A percentile compares a stretch with the other conserved stretches of the same genome.
Evolutionary conservation across 805 yeast genomes (phyloP).

Genomic region (Barnettozyma vustinii): DNA sequence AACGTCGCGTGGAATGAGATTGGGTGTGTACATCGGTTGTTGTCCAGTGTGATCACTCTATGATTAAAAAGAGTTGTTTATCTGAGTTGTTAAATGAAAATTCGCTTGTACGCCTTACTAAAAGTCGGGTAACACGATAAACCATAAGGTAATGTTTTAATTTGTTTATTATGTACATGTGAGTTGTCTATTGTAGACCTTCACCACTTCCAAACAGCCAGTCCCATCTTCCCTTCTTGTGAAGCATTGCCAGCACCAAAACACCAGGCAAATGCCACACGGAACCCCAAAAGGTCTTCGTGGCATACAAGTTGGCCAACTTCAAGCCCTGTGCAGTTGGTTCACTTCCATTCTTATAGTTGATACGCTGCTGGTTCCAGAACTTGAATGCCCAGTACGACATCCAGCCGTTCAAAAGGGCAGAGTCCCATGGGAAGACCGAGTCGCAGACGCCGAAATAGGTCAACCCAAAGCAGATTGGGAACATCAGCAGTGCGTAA

Average conservation of each 20-base stretch:
- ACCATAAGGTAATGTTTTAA: neutral
- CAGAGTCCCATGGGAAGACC: slow-evolving; percentile 75
- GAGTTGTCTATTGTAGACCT: neutral
- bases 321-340: slow-evolving; percentile 53
- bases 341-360: slow-evolving; percentile 38
- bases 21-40: slow-evolving; percentile 42
- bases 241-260: slow-evolving; percentile 85
- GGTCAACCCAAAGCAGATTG: slow-evolving; percentile 77
- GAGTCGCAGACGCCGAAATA: slow-evolving; percentile 80
- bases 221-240: slow-evolving; percentile 95
- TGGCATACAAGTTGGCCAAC: slow-evolving; percentile 65
- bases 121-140: neutral
- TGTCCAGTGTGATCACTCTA: neutral
- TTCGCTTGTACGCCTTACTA: neutral
- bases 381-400: slow-evolving; percentile 72
- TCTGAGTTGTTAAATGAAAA: neutral
- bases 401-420: slow-evolving; percentile 81
- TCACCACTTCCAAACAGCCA: slow-evolving; percentile 39
- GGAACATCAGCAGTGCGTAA: slow-evolving; percentile 90
- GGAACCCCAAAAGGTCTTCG: slow-evolving; percentile 87
- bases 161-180: neutral
- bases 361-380: slow-evolving; percentile 75
- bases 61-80: neutral
- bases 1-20: slow-evolving; percentile 39
- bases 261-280: slow-evolving; percentile 93